Evolutionary conservation across 495 filamentous ascomycete species (phyloP).

Genomic region (Physcia stellaris): DNA sequence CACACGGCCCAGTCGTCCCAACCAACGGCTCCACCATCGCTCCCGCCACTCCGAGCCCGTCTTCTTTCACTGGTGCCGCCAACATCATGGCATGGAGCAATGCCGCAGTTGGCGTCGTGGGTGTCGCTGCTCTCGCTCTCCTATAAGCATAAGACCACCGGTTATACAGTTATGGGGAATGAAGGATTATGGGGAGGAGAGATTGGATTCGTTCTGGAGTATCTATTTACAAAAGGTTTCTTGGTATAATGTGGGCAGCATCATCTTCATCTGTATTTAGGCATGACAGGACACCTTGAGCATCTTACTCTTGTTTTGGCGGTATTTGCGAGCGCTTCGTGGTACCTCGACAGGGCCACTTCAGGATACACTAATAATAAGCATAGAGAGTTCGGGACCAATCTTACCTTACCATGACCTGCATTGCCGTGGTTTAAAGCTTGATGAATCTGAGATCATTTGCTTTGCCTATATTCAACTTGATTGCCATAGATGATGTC

Average conservation of each 20-base stretch:
- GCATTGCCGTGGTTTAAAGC: background rate
- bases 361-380: conserved; percentile 5
- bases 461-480: background rate
- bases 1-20: conserved; percentile 2
- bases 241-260: conserved; percentile 9
- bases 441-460: background rate
- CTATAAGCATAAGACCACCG: conserved; percentile 20
- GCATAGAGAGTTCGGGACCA: too few relatives aligned
- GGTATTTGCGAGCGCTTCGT: background rate
- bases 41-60: conserved; percentile 14
- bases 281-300: conserved; percentile 8
- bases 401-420: background rate
- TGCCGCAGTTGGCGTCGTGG: conserved; percentile 24
- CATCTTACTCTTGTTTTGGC: conserved; percentile 5
- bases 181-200: background rate
- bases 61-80: conserved; percentile 18
- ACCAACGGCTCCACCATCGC: conserved; percentile 9
- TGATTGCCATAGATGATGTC: too few relatives aligned
- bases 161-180: background rate
- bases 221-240: background rate
- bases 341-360: background rate
- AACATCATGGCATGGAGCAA: conserved; percentile 22
- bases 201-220: background rate
- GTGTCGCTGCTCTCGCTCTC: conserved; percentile 30
- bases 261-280: conserved; percentile 11